phyloP scores from a whole-genome alignment of 306 rosid genomes.

The Echinosophora koreensis region DNA sequence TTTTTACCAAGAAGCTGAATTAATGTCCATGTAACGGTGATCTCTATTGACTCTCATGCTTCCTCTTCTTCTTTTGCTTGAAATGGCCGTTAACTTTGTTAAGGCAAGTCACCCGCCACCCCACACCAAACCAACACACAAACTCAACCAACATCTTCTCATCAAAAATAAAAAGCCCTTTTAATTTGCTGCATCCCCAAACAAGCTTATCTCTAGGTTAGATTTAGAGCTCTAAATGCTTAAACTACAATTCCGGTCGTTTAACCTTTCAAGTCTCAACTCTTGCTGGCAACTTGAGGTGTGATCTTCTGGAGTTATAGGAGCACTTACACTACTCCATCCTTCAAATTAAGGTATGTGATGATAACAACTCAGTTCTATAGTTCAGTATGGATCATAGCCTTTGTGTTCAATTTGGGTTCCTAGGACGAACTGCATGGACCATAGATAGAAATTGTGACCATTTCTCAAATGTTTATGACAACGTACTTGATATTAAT shows the following conservation, averaged over 20 bases:
- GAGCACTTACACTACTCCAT: slow-evolving; percentile 31
- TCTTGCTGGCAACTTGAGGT: neutral
- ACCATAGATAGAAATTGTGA: too few species aligned
- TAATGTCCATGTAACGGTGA: too few species aligned
- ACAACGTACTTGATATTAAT: neutral
- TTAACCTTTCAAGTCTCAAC: neutral
- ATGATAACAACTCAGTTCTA: slow-evolving; percentile 5
- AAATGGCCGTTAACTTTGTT: slow-evolving; percentile 51
- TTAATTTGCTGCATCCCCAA: slow-evolving; percentile 45
- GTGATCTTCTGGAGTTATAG: slow-evolving; percentile 40
- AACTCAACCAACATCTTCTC: slow-evolving; percentile 42
- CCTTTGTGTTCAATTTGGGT: slow-evolving; percentile 5
- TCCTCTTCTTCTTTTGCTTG: slow-evolving; percentile 49
- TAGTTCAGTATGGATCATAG: neutral
- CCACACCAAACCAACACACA: slow-evolving; percentile 22
- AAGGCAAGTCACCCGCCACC: slow-evolving; percentile 46
- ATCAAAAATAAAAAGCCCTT: slow-evolving; percentile 56
- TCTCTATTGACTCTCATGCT: neutral
- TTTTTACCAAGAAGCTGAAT: too few species aligned
- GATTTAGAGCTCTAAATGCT: neutral
- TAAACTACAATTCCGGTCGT: neutral
- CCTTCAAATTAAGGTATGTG: slow-evolving; percentile 47
- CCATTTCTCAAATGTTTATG: neutral
- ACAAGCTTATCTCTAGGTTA: slow-evolving; percentile 35
- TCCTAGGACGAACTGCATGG: slow-evolving; percentile 23